Evolutionary conservation across 177 flowering plant species (phyloP).

Genomic region (Telopea speciosissima): DNA sequence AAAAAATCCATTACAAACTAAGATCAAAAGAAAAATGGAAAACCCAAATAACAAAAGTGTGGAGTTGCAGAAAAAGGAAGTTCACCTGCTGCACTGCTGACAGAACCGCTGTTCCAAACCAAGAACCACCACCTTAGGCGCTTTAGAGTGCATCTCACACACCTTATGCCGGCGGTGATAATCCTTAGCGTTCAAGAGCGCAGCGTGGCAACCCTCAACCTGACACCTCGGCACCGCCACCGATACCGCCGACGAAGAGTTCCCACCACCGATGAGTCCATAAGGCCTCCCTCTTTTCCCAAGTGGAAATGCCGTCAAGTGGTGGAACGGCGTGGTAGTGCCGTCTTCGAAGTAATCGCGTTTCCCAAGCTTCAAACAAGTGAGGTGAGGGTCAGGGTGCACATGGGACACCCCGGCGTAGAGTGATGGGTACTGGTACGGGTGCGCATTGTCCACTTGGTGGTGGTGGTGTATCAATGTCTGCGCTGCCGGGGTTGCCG

Average conservation of each 20-base stretch:
- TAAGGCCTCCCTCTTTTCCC: constrained; percentile 36
- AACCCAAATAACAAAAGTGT: not conserved
- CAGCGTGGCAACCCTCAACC: constrained; percentile 64
- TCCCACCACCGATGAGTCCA: constrained; percentile 3
- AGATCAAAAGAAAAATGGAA: not conserved
- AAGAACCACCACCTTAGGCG: constrained; percentile 51
- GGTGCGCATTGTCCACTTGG: constrained; percentile 8
- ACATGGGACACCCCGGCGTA: constrained; percentile 20
- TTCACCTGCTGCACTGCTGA: constrained; percentile 70
- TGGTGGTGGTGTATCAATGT: not conserved
- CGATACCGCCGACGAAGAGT: not conserved
- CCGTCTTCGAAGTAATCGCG: constrained; percentile 51
- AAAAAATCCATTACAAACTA: not conserved
- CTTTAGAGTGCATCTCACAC: constrained; percentile 71
- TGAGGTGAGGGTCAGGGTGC: constrained; percentile 49
- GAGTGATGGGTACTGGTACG: constrained; percentile 4
- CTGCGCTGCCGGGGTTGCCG: not conserved
- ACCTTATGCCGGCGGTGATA: constrained; percentile 71
- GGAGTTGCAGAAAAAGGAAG: not conserved
- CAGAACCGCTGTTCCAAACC: constrained; percentile 65
- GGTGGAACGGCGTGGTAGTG: constrained; percentile 6
- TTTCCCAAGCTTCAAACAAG: constrained; percentile 65
- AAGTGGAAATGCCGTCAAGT: constrained; percentile 17
- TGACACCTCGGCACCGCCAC: constrained; percentile 53
- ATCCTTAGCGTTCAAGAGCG: constrained; percentile 51